Percentiles rank a stretch among this genome's conserved stretches.
Evolutionary conservation across 2,329 filamentous ascomycete species (phyloP).

Genomic region (Aspergillus fischeri): DNA sequence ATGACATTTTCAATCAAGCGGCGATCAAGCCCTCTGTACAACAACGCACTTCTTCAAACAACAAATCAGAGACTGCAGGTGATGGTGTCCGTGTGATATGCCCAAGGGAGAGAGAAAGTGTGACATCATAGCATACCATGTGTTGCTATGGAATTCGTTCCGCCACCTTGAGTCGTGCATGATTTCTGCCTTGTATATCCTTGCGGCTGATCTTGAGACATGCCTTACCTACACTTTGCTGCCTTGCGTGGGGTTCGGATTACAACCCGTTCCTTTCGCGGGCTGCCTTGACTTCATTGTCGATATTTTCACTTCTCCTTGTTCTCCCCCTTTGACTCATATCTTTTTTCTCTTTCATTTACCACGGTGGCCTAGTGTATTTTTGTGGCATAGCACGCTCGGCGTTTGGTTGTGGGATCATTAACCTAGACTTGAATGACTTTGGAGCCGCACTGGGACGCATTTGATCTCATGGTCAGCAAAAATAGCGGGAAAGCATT

Average conservation of each 20-base stretch:
- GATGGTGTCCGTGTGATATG: conserved; percentile 9
- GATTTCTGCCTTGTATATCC: conserved; percentile 11
- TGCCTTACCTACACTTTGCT: not conserved
- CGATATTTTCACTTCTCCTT: conserved; percentile 14
- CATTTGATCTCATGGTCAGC: conserved; percentile 32
- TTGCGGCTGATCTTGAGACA: not conserved
- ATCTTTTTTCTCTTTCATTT: conserved; percentile 14
- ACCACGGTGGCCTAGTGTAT: conserved; percentile 24
- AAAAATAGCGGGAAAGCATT: conserved; percentile 31
- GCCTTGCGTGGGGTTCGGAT: not conserved
- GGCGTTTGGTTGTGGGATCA: conserved; percentile 32
- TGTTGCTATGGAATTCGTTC: conserved; percentile 18
- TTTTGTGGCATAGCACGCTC: conserved; percentile 35
- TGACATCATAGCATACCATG: conserved; percentile 29
- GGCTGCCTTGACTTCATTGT: conserved; percentile 9
- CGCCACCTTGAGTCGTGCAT: conserved; percentile 15
- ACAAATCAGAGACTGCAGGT: not conserved
- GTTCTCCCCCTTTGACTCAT: conserved; percentile 15
- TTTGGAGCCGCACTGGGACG: conserved; percentile 30
- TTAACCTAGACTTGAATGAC: conserved; percentile 35
- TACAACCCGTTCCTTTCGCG: not conserved
- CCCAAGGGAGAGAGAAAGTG: conserved; percentile 17
- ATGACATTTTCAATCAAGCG: not conserved
- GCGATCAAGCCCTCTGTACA: not conserved
- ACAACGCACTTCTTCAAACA: conserved; percentile 1